phyloP scores from a whole-genome alignment of 2,329 filamentous ascomycete genomes.

The Trichothecium roseum region DNA sequence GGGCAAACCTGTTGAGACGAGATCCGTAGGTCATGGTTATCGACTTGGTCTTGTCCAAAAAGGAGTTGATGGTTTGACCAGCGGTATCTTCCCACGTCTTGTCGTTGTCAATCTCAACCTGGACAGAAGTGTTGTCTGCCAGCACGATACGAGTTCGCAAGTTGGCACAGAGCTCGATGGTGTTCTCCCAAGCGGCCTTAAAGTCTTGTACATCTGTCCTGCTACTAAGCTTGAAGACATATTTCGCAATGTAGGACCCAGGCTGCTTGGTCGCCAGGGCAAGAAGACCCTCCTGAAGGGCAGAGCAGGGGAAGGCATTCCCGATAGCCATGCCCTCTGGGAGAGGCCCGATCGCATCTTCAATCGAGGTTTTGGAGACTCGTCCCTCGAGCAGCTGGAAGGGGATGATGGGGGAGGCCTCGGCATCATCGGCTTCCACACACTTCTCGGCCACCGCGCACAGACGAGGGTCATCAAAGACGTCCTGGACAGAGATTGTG shows the following conservation, averaged over 20 bases:
- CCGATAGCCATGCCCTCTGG: constrained; percentile 5
- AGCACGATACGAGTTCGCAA: neutral
- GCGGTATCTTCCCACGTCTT: neutral
- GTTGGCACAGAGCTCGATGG: neutral
- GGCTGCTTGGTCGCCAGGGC: constrained; percentile 16
- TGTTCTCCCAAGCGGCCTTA: constrained; percentile 6
- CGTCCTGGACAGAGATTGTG: constrained; percentile 30
- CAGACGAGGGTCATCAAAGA: constrained; percentile 33
- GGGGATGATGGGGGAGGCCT: too few species aligned
- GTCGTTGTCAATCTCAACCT: constrained; percentile 4
- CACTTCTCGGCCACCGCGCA: neutral
- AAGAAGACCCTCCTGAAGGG: constrained; percentile 24
- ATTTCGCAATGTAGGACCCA: constrained; percentile 21
- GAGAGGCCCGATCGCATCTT: too few species aligned
- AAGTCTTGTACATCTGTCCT: constrained; percentile 8
- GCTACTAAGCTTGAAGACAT: constrained; percentile 9
- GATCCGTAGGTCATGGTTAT: neutral
- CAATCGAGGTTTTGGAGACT: too few species aligned
- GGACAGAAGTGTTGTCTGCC: neutral
- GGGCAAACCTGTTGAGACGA: neutral
- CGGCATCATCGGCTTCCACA: too few species aligned
- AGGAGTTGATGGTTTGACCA: neutral
- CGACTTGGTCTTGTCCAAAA: neutral
- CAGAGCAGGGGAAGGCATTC: constrained; percentile 24
- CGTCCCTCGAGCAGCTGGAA: too few species aligned